A percentile compares a stretch with the other conserved stretches of the same genome.
These are phyloP conservation scores for Aspergillus luchuensis DNA, from an alignment of 2,329 filamentous ascomycete genomes.

Conservation along the genomic window DNA sequence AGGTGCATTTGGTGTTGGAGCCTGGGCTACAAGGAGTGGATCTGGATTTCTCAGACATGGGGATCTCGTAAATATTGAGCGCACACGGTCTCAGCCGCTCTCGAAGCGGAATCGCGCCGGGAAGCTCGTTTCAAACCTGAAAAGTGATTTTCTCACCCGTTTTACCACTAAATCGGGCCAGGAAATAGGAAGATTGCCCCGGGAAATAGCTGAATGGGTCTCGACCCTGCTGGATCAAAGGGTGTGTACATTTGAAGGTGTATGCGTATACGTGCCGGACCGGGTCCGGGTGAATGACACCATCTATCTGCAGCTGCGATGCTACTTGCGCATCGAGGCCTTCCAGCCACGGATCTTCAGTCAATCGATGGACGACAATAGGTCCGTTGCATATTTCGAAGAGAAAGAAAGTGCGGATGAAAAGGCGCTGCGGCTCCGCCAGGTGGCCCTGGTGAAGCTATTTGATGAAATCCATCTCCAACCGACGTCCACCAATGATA, in stretches of 20 bases:
- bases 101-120: constrained; percentile 49
- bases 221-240: constrained; percentile 89
- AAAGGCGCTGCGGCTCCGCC: constrained; percentile 76
- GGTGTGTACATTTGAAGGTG: constrained; percentile 82
- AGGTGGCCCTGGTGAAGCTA: constrained; percentile 83
- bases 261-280: constrained; percentile 87
- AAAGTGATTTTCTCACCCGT: constrained; percentile 83
- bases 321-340: constrained; percentile 71
- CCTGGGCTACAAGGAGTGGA: constrained; percentile 89
- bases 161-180: constrained; percentile 79
- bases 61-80: constrained; percentile 82
- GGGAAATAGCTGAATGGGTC: constrained; percentile 87
- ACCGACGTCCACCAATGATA: constrained; percentile 72
- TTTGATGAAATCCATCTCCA: constrained; percentile 86
- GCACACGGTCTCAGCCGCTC: constrained; percentile 71
- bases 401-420: constrained; percentile 85
- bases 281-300: constrained; percentile 86
- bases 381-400: constrained; percentile 74
- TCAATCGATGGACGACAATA: constrained; percentile 62
- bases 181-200: constrained; percentile 83
- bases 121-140: constrained; percentile 56
- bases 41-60: constrained; percentile 73
- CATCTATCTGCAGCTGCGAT: constrained; percentile 83
- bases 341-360: constrained; percentile 67
- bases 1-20: constrained; percentile 87